phyloP scores from a whole-genome alignment of 495 filamentous ascomycete genomes.

The Elaphomyces granulatus region DNA sequence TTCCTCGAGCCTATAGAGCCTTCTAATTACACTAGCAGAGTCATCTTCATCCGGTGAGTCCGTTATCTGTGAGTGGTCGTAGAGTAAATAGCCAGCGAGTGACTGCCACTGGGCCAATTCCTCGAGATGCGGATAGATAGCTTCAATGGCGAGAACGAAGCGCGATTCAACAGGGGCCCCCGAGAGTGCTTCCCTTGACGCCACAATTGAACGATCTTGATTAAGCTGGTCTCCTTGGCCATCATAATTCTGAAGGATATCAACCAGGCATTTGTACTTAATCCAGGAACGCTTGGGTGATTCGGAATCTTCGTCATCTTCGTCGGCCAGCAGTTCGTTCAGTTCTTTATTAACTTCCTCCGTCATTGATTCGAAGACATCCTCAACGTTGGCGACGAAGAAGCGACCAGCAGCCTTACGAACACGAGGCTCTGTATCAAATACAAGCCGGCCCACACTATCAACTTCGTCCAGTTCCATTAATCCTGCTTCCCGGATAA shows the following conservation, averaged over 20 bases:
- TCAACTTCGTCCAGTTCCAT: conserved; percentile 87
- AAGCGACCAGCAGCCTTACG: conserved; percentile 80
- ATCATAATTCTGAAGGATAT: conserved; percentile 70
- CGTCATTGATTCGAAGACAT: conserved; percentile 61
- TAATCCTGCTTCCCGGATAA: conserved; percentile 68
- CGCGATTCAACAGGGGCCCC: conserved; percentile 51
- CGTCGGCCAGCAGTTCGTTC: conserved; percentile 47
- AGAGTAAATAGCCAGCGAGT: conserved; percentile 77
- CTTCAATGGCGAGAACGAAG: conserved; percentile 70
- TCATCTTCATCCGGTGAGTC: conserved; percentile 39
- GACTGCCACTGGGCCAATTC: conserved; percentile 79
- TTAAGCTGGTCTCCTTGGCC: conserved; percentile 33
- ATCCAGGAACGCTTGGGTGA: conserved; percentile 71
- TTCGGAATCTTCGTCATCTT: conserved; percentile 55
- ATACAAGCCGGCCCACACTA: conserved; percentile 66
- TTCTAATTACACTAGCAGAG: conserved; percentile 39
- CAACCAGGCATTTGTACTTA: conserved; percentile 75
- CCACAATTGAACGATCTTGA: conserved; percentile 16
- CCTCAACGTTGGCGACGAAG: conserved; percentile 73
- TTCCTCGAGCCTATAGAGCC: conserved; percentile 54
- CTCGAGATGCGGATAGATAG: conserved; percentile 64
- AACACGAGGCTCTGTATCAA: conserved; percentile 68
- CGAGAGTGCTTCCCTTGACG: conserved; percentile 21
- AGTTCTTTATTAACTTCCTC: conserved; percentile 80
- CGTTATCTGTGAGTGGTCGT: conserved; percentile 59